Conservation (phyloP, 257 asterid species). For the Solanum medicagineum region DNA sequence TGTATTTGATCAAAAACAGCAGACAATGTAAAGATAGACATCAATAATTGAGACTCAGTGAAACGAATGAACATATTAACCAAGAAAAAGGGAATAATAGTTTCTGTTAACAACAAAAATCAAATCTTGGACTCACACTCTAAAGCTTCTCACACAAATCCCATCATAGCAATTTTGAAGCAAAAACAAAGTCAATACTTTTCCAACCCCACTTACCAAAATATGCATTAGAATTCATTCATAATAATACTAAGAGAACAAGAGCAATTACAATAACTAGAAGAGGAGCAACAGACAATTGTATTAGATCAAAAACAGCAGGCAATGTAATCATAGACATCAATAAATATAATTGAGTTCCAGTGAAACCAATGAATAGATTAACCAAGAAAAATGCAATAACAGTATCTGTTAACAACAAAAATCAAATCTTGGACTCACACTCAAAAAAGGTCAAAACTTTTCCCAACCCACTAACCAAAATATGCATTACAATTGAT, state of each 20-base stretch:
- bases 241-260: too few species aligned
- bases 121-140: background rate
- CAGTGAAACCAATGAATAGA: background rate
- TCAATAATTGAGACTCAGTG: background rate
- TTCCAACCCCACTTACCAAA: background rate
- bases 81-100: background rate
- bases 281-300: too few species aligned
- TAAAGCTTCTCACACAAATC: background rate
- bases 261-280: too few species aligned
- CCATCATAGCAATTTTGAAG: background rate
- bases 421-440: background rate
- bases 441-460: background rate
- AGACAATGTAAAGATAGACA: background rate
- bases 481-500: background rate
- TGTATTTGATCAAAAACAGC: background rate
- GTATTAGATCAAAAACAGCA: background rate
- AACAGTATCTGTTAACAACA: background rate
- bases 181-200: background rate
- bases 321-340: background rate
- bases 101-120: background rate
- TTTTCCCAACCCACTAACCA: background rate
- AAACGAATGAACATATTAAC: background rate
- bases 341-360: background rate
- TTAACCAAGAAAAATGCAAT: background rate
- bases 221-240: background rate